Evolutionary conservation across 2,329 filamentous ascomycete genomes (phyloP).

Genomic region (Elsinoe batatas): DNA sequence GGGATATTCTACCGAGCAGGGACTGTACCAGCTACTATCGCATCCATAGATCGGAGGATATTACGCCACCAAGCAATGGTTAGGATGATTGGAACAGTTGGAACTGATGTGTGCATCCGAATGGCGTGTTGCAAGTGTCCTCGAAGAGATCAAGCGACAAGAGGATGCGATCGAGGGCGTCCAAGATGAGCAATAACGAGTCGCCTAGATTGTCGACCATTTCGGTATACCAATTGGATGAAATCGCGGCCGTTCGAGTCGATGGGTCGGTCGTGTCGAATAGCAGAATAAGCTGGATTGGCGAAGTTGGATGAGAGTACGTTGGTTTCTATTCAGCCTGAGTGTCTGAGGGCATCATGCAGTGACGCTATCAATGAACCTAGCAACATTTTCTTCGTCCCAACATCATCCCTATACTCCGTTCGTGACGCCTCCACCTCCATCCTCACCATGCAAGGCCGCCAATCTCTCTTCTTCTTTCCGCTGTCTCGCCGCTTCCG

Average conservation of each 20-base stretch:
- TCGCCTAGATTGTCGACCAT: no score
- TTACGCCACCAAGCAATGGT: neutral
- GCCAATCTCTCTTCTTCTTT: conserved; percentile 65
- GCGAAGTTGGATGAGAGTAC: neutral
- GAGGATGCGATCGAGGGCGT: no score
- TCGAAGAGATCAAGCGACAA: no score
- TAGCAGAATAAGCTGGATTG: neutral
- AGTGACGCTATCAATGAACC: conserved; percentile 13
- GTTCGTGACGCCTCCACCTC: conserved; percentile 14
- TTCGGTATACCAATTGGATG: no score
- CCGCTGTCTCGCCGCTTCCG: conserved; percentile 60
- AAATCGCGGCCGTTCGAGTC: neutral
- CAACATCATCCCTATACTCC: neutral
- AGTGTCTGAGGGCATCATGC: neutral
- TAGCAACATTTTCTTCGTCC: conserved; percentile 1
- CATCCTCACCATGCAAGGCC: conserved; percentile 11
- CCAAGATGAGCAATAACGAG: no score
- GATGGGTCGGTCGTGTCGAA: neutral
- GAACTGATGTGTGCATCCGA: no score
- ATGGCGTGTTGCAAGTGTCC: no score
- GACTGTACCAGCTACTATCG: neutral
- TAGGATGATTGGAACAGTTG: neutral
- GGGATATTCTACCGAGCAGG: neutral
- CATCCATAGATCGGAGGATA: neutral
- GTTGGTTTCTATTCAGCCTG: neutral